Evolutionary conservation across 2,329 filamentous ascomycete genomes (phyloP), one percentile per base, ranked within the genome.

Genomic region (Aspergillus latus): DNA sequence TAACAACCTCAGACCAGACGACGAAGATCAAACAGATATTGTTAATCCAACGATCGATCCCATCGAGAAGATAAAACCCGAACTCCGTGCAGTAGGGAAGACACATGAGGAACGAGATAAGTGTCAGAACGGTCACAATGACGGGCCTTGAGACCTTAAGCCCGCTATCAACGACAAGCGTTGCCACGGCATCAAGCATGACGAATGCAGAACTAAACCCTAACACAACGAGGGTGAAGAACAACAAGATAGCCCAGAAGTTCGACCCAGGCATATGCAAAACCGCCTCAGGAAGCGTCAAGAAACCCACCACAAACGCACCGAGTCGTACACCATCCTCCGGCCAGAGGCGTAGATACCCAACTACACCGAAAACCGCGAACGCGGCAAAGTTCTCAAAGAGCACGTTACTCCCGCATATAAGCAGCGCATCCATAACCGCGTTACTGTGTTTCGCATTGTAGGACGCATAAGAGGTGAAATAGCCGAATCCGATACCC

Each of bases 131-230:
- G 0, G 80, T 83, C 37, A 83, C 82, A 7, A 84, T 77, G 36
- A 73, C 62, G 1, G 76, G 77, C 15, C 80, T 74, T 1, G 77
- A 79, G 11, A 71, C 64, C 61, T 78, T 77, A 46, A 78, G 59
- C n/a, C 81, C 80, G 0, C 78, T 75, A 57, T 85, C 82, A 68
- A 82, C 78, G 37, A 80, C 69, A 43, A 84, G 64, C 0, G 82
- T 85, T 7, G 80, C 79, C 4, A 80, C 74, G 4, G 80, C 82
- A 61, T 85, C 83, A 5, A 85, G 69, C 81, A 85, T 83, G 47
- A 81, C 82, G 57, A 84, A 84, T 0, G 82, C 80, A 0, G 82
- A 84, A 56, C 79, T 82, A 63, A 83, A 83, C 0, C 83, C 82
- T 0, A 85, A 76, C 0, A 84, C 78, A 57, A 84, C 78, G 5